Conservation (phyloP, 1,284 basidiomycete species). For the Tilletia walkeri region DNA sequence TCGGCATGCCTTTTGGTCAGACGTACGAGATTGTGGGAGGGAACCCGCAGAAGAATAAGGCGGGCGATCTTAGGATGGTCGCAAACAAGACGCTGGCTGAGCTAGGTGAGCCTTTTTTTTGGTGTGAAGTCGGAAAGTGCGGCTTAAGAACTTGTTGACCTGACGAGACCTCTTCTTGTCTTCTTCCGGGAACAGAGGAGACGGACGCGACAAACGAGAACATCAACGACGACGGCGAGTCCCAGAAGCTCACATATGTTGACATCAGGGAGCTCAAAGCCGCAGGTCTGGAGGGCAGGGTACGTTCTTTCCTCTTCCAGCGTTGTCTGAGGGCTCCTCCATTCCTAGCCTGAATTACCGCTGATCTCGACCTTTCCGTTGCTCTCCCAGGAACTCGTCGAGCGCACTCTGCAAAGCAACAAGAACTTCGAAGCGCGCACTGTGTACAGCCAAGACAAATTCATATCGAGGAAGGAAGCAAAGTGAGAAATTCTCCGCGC, state of each 20-base stretch:
- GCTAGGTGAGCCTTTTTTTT: constrained; percentile 22
- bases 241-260: constrained; percentile 50
- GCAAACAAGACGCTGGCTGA: constrained; percentile 15
- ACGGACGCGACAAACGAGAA: constrained; percentile 55
- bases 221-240: constrained; percentile 51
- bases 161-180: too few species aligned
- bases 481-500: constrained; percentile 28
- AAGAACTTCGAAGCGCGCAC: constrained; percentile 46
- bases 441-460: constrained; percentile 51
- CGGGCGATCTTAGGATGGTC: constrained; percentile 19
- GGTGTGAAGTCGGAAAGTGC: constrained; percentile 13
- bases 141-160: too few species aligned
- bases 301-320: constrained; percentile 4
- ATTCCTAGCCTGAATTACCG: background rate
- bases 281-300: constrained; percentile 45
- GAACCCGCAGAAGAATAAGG: background rate
- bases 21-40: constrained; percentile 45
- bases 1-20: constrained; percentile 52
- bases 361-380: too few species aligned
- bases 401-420: constrained; percentile 41
- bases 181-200: constrained; percentile 26
- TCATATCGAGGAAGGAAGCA: constrained; percentile 49
- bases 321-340: background rate
- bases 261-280: constrained; percentile 54
- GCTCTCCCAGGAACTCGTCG: constrained; percentile 40